Base-by-base conservation (phyloP, 2,329 filamentous ascomycete species). In the Fusarium continuum region DNA sequence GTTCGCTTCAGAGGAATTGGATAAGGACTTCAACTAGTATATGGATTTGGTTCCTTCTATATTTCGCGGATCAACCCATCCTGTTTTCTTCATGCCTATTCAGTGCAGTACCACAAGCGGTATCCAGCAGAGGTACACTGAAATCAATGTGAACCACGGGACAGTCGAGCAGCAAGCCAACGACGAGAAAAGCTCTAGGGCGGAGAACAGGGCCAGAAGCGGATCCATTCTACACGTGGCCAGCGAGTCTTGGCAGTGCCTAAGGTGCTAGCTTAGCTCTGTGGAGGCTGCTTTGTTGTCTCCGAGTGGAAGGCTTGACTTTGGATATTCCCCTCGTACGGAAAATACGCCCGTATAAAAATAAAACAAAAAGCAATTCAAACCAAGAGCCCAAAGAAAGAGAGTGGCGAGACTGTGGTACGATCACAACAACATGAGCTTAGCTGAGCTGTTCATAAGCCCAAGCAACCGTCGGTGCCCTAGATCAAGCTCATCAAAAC, bases 221-320 rank as follows among this genome's bases (percentile, higher is more conserved):
- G 64, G 68, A 62, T 59, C 68, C 65, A 64, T 70, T 36, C 55
- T 55, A 70, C 68, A 70, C 68, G 68, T 70, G 68, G 68, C 64
- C 53, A 34, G 55, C 51, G 38, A 67, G 54, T 41, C 57, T 51
- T 58, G 55, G 48, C 50, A 38, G 43, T 61, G 46, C 23, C 38
- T 39, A 47, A 29, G 63, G 39, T 31, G 22, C 45, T 61, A 44
- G 49, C 36, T 52, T 54, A 55, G 45, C 60, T 55, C 23, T 56
- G 55, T 44, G 28, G 61, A 55, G 51, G 55, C 38, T 53, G 48
- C 11, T 45, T 45, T 48, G 36, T 48, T 53, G 45, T 51, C 35
- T 47, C 49, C 48, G 19, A 31, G 41, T 40, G 45, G 25, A 43
- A 17, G 39, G 32, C 28, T 16, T 23, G 22, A 22, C 22, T 26